These are phyloP conservation scores for Ogataea pignaliae DNA, from an alignment of 805 yeast species.

Conservation along the genomic window DNA sequence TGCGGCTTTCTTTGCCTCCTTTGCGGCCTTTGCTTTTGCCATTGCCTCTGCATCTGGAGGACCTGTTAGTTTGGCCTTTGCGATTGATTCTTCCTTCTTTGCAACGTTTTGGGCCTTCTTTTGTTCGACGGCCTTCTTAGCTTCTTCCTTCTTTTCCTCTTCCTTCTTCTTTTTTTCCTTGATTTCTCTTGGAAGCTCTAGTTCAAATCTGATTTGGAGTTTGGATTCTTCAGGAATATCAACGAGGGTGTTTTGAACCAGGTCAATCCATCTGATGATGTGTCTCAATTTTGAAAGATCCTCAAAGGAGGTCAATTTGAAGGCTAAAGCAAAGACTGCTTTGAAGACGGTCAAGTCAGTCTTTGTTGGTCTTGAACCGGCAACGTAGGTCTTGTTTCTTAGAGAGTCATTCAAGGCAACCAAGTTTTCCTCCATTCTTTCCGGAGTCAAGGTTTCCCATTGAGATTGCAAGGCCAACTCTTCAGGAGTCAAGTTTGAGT, in stretches of 20 bases:
- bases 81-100: slow-evolving; percentile 6
- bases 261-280: slow-evolving; percentile 87
- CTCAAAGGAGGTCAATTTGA: slow-evolving; percentile 48
- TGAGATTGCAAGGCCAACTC: slow-evolving; percentile 65
- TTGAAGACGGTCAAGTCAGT: slow-evolving; percentile 73
- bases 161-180: slow-evolving; percentile 34
- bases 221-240: slow-evolving; percentile 51
- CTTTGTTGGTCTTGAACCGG: slow-evolving; percentile 61
- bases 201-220: slow-evolving; percentile 52
- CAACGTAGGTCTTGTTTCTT: slow-evolving; percentile 64
- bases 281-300: slow-evolving; percentile 70
- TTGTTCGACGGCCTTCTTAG: slow-evolving; percentile 13
- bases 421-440: slow-evolving; percentile 52
- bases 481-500: slow-evolving; percentile 30
- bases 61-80: slow-evolving; percentile 15
- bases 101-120: slow-evolving; percentile 7
- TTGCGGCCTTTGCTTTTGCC: slow-evolving; percentile 31
- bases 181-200: slow-evolving; percentile 59
- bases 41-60: slow-evolving; percentile 29
- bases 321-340: slow-evolving; percentile 56
- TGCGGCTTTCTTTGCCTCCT: slow-evolving; percentile 38
- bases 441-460: slow-evolving; percentile 68
- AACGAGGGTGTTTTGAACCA: slow-evolving; percentile 60
- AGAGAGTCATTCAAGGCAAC: slow-evolving; percentile 65
- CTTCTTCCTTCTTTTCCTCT: slow-evolving; percentile 19